Evolutionary conservation across 768 basidiomycete species (phyloP).

Genomic region (Tylopilus cervinicoccineus): DNA sequence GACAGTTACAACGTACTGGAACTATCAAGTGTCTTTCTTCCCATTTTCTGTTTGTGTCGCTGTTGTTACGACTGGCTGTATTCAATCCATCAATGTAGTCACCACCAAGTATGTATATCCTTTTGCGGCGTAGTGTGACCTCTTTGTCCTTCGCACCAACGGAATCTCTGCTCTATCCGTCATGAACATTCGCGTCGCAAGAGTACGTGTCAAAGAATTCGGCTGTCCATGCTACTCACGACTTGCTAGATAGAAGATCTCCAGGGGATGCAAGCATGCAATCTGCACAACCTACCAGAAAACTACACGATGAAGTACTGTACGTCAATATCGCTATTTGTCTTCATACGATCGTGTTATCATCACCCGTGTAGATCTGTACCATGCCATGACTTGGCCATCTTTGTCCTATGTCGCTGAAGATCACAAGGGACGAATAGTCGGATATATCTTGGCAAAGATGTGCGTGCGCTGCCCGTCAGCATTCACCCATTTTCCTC

Average conservation of each 20-base stretch:
- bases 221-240: slow-evolving; percentile 12
- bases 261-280: slow-evolving; percentile 90
- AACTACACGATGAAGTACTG: slow-evolving; percentile 85
- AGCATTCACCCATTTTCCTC: slow-evolving; percentile 18
- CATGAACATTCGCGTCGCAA: slow-evolving; percentile 32
- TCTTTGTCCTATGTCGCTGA: slow-evolving; percentile 92
- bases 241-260: slow-evolving; percentile 73
- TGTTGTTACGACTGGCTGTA: slow-evolving; percentile 27
- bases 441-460: slow-evolving; percentile 94
- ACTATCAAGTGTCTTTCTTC: slow-evolving; percentile 8
- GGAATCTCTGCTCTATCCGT: neutral
- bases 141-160: neutral
- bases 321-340: slow-evolving; percentile 30
- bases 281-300: slow-evolving; percentile 90
- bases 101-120: slow-evolving; percentile 4
- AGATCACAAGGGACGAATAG: slow-evolving; percentile 82
- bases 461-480: slow-evolving; percentile 54
- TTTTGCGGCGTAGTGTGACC: slow-evolving; percentile 9
- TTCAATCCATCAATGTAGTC: slow-evolving; percentile 20
- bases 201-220: slow-evolving; percentile 15
- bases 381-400: slow-evolving; percentile 90
- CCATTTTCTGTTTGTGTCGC: slow-evolving; percentile 13
- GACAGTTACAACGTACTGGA: slow-evolving; percentile 8
- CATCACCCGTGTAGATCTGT: slow-evolving; percentile 61
- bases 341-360: neutral